A percentile compares a stretch with the other conserved stretches of the same genome.
Evolutionary conservation across 2,329 filamentous ascomycete species (phyloP).

Genomic region (Aureobasidium sp.): DNA sequence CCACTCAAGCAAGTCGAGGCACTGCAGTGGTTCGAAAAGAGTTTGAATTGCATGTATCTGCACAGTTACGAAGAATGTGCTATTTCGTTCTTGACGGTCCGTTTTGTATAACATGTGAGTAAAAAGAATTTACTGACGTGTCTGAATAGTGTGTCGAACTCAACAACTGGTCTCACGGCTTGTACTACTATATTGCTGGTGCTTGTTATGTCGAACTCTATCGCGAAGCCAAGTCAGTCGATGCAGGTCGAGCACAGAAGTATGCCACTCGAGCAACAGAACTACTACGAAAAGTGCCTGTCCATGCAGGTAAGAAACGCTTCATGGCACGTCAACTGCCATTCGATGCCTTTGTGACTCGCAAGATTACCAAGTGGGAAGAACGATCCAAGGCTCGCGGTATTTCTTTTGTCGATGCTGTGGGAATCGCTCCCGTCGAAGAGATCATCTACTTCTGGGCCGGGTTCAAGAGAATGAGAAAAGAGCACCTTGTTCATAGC

Average conservation of each 20-base stretch:
- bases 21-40: constrained; percentile 77
- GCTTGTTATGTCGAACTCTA: constrained; percentile 75
- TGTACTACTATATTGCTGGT: constrained; percentile 87
- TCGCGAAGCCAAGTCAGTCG: constrained; percentile 48
- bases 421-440: constrained; percentile 71
- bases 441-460: constrained; percentile 97
- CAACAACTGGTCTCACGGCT: constrained; percentile 82
- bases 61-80: constrained; percentile 71
- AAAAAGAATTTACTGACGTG: constrained; percentile 22
- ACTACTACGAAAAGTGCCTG: constrained; percentile 63
- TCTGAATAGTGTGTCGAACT: constrained; percentile 55
- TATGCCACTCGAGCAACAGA: constrained; percentile 52
- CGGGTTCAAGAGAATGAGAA: constrained; percentile 72
- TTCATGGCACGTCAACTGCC: constrained; percentile 87
- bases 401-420: constrained; percentile 67
- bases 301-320: constrained; percentile 72
- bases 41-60: constrained; percentile 68
- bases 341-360: constrained; percentile 76
- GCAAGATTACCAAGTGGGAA: constrained; percentile 87
- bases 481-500: constrained; percentile 54
- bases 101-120: neutral
- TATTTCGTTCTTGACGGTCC: constrained; percentile 60
- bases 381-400: constrained; percentile 61
- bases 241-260: constrained; percentile 28
- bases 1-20: constrained; percentile 85